Evolutionary conservation across 768 basidiomycete genomes (phyloP), one percentile per base, ranked within the genome.

Genomic region (Holtermanniella nyarrowii): DNA sequence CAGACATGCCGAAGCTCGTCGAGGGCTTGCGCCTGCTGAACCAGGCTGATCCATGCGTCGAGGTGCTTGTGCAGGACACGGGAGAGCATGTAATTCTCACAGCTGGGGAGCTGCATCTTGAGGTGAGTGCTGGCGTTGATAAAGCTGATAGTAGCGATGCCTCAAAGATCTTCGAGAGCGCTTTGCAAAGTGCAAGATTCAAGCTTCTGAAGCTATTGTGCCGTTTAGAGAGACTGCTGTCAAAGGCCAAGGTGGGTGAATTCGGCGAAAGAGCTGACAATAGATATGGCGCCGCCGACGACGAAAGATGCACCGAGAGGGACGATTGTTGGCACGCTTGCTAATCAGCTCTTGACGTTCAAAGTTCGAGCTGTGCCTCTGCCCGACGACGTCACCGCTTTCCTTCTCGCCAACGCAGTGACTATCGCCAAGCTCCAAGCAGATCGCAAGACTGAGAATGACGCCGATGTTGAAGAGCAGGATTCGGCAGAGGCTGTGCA

Each of bases 31-130:
- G 85, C 58, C 75, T 97, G 12, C 80, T 99, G 26, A 85, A 84
- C 59, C 91, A 96, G 66, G 84, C 90, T 3, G 95, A 97, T 74
- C 93, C 95, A 1, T 97, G 90, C 58, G 91, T 93, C 3, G 89
- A 97, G 67, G 91, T 87, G 0, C 90, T 96, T 69, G 90, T 96
- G 59, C 95, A 97, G 71, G 81, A 88, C 62, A 95, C 91, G 0
- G 95, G 95, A 26, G 95, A 99, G 69, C 85, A 95, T 69, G 95
- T 99, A 50, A 95, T 99, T 57, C 72, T 96, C 54, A 87, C 87
- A 2, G 95, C 95, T 1, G 95, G 95, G 26, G 93, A 97, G 66
- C 74, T 99, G 43, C 95, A 97, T 71, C 74, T 96, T 22, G 95
- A 97, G 81, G 90, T 88, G 49, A 31, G 76, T 55, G 21, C 20